Evolutionary conservation across 495 filamentous ascomycete genomes (phyloP), one percentile per base, ranked within the genome.

Genomic region (Elasticomyces elasticus): DNA sequence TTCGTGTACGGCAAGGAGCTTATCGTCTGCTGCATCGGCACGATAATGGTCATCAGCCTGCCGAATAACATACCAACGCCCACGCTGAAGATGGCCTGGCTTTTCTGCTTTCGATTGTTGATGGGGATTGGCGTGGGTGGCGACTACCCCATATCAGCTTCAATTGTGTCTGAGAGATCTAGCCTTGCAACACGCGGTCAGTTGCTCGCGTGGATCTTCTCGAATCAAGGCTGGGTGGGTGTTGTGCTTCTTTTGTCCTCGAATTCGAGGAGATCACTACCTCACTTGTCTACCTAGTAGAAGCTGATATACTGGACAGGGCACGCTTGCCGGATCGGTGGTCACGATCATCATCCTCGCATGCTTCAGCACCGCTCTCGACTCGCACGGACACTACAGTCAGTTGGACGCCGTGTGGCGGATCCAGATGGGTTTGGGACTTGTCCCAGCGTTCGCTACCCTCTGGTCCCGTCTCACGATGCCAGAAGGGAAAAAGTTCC

Each of bases 51-150:
- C n/a, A n/a, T n/a, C n/a, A n/a, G n/a, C n/a, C n/a, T n/a, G n/a
- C n/a, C n/a, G n/a, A n/a, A n/a, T n/a, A n/a, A n/a, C n/a, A n/a
- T n/a, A n/a, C n/a, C n/a, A n/a, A n/a, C n/a, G n/a, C n/a, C n/a
- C n/a, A n/a, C n/a, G n/a, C n/a, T n/a, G n/a, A n/a, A n/a, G n/a
- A n/a, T n/a, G n/a, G n/a, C n/a, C n/a, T n/a, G n/a, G n/a, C n/a
- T n/a, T n/a, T n/a, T n/a, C n/a, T n/a, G n/a, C n/a, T n/a, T n/a
- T n/a, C n/a, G n/a, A n/a, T n/a, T n/a, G n/a, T n/a, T n/a, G n/a
- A n/a, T 58, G 26, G 55, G 55, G 5, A 49, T 58, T 44, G 55
- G 55, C 25, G 44, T 58, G 23, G 55, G 55, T 19, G 55, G 55
- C 23, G 55, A 58, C 28, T 58, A 58, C 37, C 55, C 55, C 17